phyloP scores from a whole-genome alignment of 345 rosid species.

The Iberis pinnata region DNA sequence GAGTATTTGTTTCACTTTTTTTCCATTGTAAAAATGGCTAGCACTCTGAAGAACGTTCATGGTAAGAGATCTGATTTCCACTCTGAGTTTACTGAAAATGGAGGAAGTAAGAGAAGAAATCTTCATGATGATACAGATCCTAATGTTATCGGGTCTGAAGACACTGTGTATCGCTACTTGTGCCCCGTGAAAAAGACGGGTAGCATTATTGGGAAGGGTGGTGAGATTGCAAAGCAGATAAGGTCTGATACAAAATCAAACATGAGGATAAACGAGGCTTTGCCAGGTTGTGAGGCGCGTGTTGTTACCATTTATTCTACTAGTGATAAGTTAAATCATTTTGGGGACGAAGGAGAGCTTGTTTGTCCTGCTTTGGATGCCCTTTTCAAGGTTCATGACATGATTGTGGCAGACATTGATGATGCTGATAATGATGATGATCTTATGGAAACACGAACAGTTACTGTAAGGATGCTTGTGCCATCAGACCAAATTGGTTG shows the following conservation, averaged over 20 bases:
- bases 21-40: conserved; percentile 37
- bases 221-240: conserved; percentile 61
- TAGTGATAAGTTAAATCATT: conserved; percentile 45
- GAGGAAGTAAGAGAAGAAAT: conserved; percentile 53
- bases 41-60: conserved; percentile 40
- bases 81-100: conserved; percentile 37
- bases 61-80: conserved; percentile 59
- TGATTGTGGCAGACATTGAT: conserved; percentile 23
- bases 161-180: conserved; percentile 58
- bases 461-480: conserved; percentile 61
- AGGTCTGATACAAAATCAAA: conserved; percentile 56
- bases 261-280: conserved; percentile 53
- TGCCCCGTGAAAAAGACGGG: conserved; percentile 57
- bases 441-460: conserved; percentile 30
- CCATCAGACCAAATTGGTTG: conserved; percentile 78
- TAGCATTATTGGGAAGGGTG: conserved; percentile 71
- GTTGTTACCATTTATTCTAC: conserved; percentile 59
- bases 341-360: conserved; percentile 41
- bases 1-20: background rate
- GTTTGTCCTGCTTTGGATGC: conserved; percentile 73
- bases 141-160: conserved; percentile 45
- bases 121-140: conserved; percentile 46
- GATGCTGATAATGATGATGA: conserved; percentile 24
- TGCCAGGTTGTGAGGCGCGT: conserved; percentile 64
- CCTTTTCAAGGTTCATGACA: conserved; percentile 57